A percentile compares a stretch with the other conserved stretches of the same genome.
Evolutionary conservation across 345 rosid genomes (phyloP).

Genomic region (Mercurialis annua): DNA sequence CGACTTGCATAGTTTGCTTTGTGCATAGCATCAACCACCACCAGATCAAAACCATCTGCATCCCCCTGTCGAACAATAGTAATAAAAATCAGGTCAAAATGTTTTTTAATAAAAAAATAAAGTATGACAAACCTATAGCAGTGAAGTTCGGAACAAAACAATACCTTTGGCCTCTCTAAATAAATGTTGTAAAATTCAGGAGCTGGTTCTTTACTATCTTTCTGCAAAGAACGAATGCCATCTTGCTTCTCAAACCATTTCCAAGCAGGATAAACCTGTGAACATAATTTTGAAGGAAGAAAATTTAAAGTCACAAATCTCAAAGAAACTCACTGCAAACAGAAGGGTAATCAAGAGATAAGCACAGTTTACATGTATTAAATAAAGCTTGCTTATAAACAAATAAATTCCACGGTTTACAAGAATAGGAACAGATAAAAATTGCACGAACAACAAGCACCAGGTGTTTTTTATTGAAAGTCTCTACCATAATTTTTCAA

Average conservation of each 20-base stretch:
- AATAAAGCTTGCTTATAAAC: not conserved
- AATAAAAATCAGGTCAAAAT: slow-evolving; percentile 24
- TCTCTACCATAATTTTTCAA: not conserved
- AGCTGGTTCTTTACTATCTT: slow-evolving; percentile 91
- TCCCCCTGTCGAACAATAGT: slow-evolving; percentile 68
- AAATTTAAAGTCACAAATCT: slow-evolving; percentile 13
- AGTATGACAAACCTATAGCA: slow-evolving; percentile 15
- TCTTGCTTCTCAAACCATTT: slow-evolving; percentile 99
- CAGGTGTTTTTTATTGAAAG: not conserved
- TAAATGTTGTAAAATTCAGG: slow-evolving; percentile 99
- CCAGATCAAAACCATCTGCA: slow-evolving; percentile 99
- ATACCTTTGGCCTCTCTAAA: slow-evolving; percentile 99
- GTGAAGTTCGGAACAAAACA: slow-evolving; percentile 2
- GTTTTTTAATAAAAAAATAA: slow-evolving; percentile 15
- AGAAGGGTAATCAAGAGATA: not conserved
- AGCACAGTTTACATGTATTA: not conserved
- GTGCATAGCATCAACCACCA: slow-evolving; percentile 99
- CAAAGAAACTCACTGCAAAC: slow-evolving; percentile 6
- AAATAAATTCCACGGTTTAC: not conserved
- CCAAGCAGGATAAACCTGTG: slow-evolving; percentile 98
- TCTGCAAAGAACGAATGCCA: slow-evolving; percentile 94
- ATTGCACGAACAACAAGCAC: not conserved
- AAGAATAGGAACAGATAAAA: not conserved
- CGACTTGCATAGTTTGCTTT: slow-evolving; percentile 99
- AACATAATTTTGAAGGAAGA: slow-evolving; percentile 14